Evolutionary conservation across 2,329 filamentous ascomycete species (phyloP).

Genomic region (Ascochyta lentis): DNA sequence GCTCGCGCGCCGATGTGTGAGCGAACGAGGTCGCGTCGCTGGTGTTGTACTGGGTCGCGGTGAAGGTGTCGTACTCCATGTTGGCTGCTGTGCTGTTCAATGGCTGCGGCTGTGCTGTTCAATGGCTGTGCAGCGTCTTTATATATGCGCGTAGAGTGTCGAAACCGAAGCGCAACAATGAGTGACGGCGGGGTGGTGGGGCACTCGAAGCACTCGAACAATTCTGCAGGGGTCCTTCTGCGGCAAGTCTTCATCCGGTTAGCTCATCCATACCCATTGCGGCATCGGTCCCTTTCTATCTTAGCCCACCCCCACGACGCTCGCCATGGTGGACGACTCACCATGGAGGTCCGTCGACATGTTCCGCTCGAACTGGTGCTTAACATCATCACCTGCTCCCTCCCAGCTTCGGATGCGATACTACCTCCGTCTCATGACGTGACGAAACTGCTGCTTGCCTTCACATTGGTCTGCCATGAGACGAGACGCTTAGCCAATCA

Average conservation of each 20-base stretch:
- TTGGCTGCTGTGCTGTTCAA: neutral
- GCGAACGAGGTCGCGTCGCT: conserved; percentile 87
- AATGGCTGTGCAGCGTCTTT: neutral
- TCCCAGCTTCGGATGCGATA: conserved; percentile 25
- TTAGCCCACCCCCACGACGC: neutral
- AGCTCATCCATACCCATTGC: neutral
- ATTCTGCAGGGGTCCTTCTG: conserved; percentile 1
- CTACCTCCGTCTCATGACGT: conserved; percentile 51
- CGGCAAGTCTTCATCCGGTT: conserved; percentile 2
- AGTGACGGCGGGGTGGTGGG: conserved; percentile 16
- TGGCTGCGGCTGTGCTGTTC: neutral
- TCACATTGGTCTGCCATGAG: conserved; percentile 54
- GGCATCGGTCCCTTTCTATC: conserved; percentile 7
- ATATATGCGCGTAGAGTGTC: neutral
- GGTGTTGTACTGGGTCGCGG: conserved; percentile 75
- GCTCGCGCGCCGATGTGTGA: conserved; percentile 79
- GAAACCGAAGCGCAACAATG: neutral
- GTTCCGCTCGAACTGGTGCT: conserved; percentile 41
- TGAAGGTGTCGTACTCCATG: conserved; percentile 34
- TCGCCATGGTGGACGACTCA: conserved; percentile 15
- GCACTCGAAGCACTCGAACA: conserved; percentile 3
- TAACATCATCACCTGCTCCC: conserved; percentile 33
- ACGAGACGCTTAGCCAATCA: conserved; percentile 52
- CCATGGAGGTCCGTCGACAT: conserved; percentile 11
- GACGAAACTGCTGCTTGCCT: conserved; percentile 55